These are phyloP conservation scores for Coriaria nepalensis DNA, from an alignment of 306 rosid species.

Conservation along the genomic window DNA sequence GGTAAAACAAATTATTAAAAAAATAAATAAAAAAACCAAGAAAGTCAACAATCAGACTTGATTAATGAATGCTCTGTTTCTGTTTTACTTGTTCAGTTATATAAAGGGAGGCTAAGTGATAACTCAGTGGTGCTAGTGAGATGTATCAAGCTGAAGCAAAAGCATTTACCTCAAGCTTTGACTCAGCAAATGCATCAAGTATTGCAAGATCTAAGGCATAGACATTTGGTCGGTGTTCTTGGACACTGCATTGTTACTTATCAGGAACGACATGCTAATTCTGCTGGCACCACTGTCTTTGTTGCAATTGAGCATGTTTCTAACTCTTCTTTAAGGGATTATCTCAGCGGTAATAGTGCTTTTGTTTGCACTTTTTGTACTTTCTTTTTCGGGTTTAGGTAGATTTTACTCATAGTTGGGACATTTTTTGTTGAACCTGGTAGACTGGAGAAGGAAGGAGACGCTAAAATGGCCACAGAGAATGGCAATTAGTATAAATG, in stretches of 20 bases:
- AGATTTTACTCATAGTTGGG: no score
- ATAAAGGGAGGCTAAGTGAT: slow-evolving; percentile 55
- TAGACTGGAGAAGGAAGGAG: slow-evolving; percentile 68
- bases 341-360: slow-evolving; percentile 27
- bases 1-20: slow-evolving; percentile 25
- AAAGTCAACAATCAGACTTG: no score
- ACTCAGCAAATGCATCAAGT: slow-evolving; percentile 39
- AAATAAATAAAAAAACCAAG: no score
- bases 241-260: slow-evolving; percentile 50
- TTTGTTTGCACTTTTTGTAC: neutral
- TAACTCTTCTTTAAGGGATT: slow-evolving; percentile 41
- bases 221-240: slow-evolving; percentile 70
- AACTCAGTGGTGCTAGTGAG: slow-evolving; percentile 51
- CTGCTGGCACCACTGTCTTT: slow-evolving; percentile 30
- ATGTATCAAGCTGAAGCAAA: slow-evolving; percentile 40
- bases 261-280: slow-evolving; percentile 44
- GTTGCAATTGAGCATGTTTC: slow-evolving; percentile 47
- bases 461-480: slow-evolving; percentile 85
- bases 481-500: slow-evolving; percentile 54
- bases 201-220: slow-evolving; percentile 54
- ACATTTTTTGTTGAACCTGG: slow-evolving; percentile 1
- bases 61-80: neutral
- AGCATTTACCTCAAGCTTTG: slow-evolving; percentile 23
- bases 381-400: no score
- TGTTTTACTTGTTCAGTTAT: slow-evolving; percentile 30